Conservation (phyloP, 805 yeast species). For the Hanseniaspora clermontiae region DNA sequence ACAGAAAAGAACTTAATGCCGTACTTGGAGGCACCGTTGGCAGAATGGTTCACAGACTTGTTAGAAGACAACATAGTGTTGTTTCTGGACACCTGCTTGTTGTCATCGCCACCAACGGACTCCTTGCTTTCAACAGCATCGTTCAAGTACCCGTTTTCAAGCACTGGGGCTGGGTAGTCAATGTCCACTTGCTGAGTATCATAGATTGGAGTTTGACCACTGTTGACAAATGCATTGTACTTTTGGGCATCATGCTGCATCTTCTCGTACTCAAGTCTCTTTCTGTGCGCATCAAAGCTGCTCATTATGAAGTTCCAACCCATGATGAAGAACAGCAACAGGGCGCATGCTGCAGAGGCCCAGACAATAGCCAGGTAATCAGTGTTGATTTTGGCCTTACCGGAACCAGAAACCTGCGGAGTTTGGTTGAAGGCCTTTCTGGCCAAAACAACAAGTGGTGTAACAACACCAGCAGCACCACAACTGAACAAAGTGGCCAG, state of each 20-base stretch:
- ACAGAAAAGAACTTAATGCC: constrained; percentile 72
- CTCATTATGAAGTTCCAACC: constrained; percentile 21
- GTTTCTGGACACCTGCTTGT: constrained; percentile 11
- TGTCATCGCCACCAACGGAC: constrained; percentile 10
- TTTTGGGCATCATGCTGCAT: constrained; percentile 17
- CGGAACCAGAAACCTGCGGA: constrained; percentile 24
- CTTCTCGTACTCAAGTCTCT: constrained; percentile 17
- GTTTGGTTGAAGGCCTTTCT: constrained; percentile 45
- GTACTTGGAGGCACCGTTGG: constrained; percentile 22
- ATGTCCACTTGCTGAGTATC: background rate
- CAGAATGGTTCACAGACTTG: constrained; percentile 16
- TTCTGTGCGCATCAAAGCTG: constrained; percentile 18
- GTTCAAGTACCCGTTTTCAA: background rate
- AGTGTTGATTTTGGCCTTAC: constrained; percentile 40
- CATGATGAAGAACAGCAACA: constrained; percentile 15
- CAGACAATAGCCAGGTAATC: constrained; percentile 51
- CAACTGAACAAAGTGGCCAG: constrained; percentile 43
- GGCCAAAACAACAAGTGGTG: constrained; percentile 69
- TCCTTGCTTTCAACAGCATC: background rate
- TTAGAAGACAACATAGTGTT: constrained; percentile 13
- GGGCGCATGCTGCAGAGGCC: constrained; percentile 45
- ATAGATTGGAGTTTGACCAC: background rate
- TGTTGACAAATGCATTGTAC: constrained; percentile 15
- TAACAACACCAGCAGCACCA: constrained; percentile 56
- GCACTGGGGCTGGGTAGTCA: background rate